These are phyloP conservation scores for Lachancea waltii DNA, from an alignment of 805 yeast species.

Conservation along the genomic window DNA sequence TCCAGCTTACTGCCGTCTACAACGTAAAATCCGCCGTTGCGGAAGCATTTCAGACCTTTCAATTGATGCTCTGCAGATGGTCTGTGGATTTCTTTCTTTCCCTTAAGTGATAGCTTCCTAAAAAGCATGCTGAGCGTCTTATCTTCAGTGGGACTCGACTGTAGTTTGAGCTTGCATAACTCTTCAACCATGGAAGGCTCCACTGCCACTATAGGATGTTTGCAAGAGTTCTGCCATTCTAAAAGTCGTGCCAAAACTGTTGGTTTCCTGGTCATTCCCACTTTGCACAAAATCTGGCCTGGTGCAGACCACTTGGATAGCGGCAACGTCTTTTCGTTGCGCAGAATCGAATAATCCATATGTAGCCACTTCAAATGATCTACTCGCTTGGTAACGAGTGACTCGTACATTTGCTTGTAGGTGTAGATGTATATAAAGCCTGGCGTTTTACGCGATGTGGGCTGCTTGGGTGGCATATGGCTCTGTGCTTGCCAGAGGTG, in stretches of 20 bases:
- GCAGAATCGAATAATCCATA: slow-evolving; percentile 8
- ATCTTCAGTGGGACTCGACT: too few species aligned
- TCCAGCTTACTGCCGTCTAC: slow-evolving; percentile 14
- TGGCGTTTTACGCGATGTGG: too few species aligned
- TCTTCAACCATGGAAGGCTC: slow-evolving; percentile 21
- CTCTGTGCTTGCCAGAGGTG: slow-evolving; percentile 16
- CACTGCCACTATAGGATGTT: slow-evolving; percentile 22
- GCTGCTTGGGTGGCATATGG: too few species aligned
- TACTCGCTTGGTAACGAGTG: background rate
- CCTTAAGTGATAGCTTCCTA: slow-evolving; percentile 11
- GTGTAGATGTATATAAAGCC: slow-evolving; percentile 29
- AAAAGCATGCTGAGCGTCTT: slow-evolving; percentile 10
- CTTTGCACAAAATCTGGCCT: slow-evolving; percentile 23
- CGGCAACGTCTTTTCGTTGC: slow-evolving; percentile 1
- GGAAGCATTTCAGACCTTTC: slow-evolving; percentile 13
- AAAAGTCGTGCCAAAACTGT: slow-evolving; percentile 21
- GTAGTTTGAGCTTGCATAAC: too few species aligned
- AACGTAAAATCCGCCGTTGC: slow-evolving; percentile 23
- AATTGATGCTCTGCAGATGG: background rate
- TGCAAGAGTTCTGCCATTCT: slow-evolving; percentile 27
- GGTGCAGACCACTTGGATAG: slow-evolving; percentile 16
- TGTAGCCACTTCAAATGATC: slow-evolving; percentile 6
- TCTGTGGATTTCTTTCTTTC: background rate
- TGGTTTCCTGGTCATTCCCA: slow-evolving; percentile 28
- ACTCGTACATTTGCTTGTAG: slow-evolving; percentile 12